Percentiles rank a stretch among this genome's conserved stretches.
phyloP scores from a whole-genome alignment of 2,329 filamentous ascomycete genomes.

The Trichoderma semiorbis region DNA sequence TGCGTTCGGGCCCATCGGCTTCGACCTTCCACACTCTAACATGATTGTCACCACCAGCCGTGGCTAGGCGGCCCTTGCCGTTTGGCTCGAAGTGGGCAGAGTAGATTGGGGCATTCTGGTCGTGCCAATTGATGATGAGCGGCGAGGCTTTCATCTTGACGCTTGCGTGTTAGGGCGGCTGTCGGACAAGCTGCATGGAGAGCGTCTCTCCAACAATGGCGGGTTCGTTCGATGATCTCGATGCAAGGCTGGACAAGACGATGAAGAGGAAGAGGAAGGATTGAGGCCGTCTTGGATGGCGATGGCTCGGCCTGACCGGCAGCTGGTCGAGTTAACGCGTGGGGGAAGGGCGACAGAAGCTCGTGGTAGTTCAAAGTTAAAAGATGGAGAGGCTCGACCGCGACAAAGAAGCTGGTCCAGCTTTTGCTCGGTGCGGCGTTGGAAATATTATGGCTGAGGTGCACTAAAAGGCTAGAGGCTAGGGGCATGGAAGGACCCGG shows the following conservation, averaged over 20 bases:
- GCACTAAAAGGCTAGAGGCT: not conserved
- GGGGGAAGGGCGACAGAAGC: not conserved
- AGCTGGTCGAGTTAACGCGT: conserved; percentile 3
- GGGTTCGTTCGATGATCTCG: not conserved
- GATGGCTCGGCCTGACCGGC: conserved; percentile 1
- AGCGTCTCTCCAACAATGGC: not conserved
- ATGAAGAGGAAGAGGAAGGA: not conserved
- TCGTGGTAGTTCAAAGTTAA: conserved; percentile 6
- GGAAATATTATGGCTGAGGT: not conserved
- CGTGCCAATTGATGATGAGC: conserved; percentile 97
- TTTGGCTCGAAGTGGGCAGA: conserved; percentile 94
- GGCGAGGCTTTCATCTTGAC: conserved; percentile 88
- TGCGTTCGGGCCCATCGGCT: conserved; percentile 76
- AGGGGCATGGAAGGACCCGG: not conserved
- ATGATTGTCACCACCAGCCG: conserved; percentile 93
- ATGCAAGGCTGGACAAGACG: not conserved
- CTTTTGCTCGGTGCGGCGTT: not conserved
- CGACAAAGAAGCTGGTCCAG: conserved; percentile 3
- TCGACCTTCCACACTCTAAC: conserved; percentile 94
- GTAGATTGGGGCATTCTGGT: conserved; percentile 94
- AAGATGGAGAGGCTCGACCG: conserved; percentile 2
- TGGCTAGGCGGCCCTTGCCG: conserved; percentile 87
- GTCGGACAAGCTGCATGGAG: conserved; percentile 32
- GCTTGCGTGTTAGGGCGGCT: conserved; percentile 27
- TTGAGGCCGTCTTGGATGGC: not conserved